Evolutionary conservation across 2,329 filamentous ascomycete genomes (phyloP).

Genomic region (Trichoderma koningii): DNA sequence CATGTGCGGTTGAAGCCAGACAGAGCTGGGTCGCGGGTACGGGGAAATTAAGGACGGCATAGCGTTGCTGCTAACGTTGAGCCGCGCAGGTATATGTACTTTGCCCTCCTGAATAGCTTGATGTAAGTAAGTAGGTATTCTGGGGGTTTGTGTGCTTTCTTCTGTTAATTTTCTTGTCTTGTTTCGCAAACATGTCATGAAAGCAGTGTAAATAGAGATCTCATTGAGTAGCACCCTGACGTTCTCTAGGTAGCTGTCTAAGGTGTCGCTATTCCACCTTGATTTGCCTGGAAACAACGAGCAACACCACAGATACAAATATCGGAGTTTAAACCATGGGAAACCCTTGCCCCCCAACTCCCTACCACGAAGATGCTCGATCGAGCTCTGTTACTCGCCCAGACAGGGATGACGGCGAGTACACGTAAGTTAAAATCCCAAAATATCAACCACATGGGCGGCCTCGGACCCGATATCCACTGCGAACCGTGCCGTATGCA

Average conservation of each 20-base stretch:
- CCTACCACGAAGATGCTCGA: neutral
- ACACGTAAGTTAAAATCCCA: slow-evolving; percentile 2
- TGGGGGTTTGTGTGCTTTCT: no score
- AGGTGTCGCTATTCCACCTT: no score
- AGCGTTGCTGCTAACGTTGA: neutral
- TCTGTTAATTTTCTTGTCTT: no score
- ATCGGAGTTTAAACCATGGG: no score
- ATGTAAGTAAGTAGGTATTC: no score
- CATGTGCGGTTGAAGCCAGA: neutral
- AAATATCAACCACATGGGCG: neutral
- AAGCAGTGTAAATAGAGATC: no score
- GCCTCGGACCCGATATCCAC: slow-evolving; percentile 10
- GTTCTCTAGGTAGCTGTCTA: no score
- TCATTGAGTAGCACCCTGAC: no score
- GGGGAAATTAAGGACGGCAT: slow-evolving; percentile 7
- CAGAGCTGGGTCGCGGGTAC: neutral
- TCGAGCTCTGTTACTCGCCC: neutral
- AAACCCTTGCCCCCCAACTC: neutral
- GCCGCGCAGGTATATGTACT: neutral
- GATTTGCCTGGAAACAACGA: neutral
- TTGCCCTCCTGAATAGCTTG: neutral
- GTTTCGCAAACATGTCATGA: no score
- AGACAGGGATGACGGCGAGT: neutral
- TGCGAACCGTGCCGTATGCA: slow-evolving; percentile 8
- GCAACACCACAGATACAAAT: neutral